These are phyloP conservation scores for Salix exigua DNA, from an alignment of 345 rosid genomes.

Conservation along the genomic window DNA sequence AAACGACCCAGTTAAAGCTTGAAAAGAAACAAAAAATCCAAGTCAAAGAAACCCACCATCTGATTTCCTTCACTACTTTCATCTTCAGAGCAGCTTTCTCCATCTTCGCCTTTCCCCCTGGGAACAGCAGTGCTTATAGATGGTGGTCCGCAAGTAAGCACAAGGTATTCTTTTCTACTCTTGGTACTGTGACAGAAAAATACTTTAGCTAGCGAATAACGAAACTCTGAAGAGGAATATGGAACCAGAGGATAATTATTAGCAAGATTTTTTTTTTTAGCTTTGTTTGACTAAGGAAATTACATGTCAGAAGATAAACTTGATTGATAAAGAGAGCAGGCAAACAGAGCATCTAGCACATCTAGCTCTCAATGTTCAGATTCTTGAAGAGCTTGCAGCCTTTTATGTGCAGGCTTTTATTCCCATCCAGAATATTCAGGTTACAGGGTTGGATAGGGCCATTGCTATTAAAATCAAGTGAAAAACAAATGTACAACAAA, in stretches of 20 bases:
- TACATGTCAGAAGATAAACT: neutral
- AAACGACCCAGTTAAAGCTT: neutral
- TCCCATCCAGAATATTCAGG: neutral
- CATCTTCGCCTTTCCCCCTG: slow-evolving; percentile 44
- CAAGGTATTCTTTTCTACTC: slow-evolving; percentile 80
- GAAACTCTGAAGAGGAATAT: neutral
- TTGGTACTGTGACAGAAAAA: slow-evolving; percentile 46
- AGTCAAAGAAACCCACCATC: slow-evolving; percentile 35
- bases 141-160: slow-evolving; percentile 77
- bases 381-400: neutral
- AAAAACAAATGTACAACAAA: neutral
- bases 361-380: neutral
- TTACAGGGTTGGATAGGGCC: neutral
- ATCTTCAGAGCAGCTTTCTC: slow-evolving; percentile 63
- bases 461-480: neutral
- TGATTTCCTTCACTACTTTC: slow-evolving; percentile 51
- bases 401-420: neutral
- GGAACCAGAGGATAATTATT: neutral
- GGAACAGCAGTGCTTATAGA: slow-evolving; percentile 46
- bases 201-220: neutral
- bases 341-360: neutral
- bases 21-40: neutral
- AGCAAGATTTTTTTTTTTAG: neutral
- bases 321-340: neutral
- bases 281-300: neutral